Base-by-base conservation (phyloP, 441 rosid species). In the Geranium incanum region DNA sequence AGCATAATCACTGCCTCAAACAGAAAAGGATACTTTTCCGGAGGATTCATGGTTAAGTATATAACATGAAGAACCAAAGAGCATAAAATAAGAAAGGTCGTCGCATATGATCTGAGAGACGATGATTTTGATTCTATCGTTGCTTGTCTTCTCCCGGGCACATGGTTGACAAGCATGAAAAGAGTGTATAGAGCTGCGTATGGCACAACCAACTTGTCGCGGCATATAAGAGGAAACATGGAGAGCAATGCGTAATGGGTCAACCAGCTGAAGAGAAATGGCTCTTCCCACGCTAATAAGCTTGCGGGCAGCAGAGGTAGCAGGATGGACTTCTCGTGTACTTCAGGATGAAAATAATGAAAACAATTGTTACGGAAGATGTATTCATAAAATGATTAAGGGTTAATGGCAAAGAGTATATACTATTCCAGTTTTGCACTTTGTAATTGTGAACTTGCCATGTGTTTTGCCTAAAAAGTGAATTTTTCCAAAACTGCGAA, bases 251-350 rank as follows among this genome's bases (percentile, higher is more conserved):
- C 95, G 62, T 80, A 85, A 75, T 86, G 88, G 48, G 86, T 86
- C 67, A 88, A 67, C 77, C 86, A 84, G 68, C 76, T 73, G 76
- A 88, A 85, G 23, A 80, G 80, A 74, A 74, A 71, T 36, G 85
- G 82, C 71, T 86, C 81, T 68, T 91, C 93, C 76, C 79, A 74
- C n/a, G 89, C 92, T 80, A 89, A 67, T 65, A 92, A 79, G 71
- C 87, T 90, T 70, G 95, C 95, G 2, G 95, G 86, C 50, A 93
- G 86, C 78, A 93, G 89, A 1, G 95, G 98, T 83, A 91, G 85
- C 78, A 93, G 83, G 74, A 93, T 86, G 39, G 98, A 93, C 79
- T 91, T 93, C 93, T 91, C 95, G 70, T 94, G 97, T 15, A 94
- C 98, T 94, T 92, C 87, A 79, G 64, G 75, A 71, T 23, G 11